Conservation (phyloP, 163 green algal genomes). For the Scenedesmus sp. region DNA sequence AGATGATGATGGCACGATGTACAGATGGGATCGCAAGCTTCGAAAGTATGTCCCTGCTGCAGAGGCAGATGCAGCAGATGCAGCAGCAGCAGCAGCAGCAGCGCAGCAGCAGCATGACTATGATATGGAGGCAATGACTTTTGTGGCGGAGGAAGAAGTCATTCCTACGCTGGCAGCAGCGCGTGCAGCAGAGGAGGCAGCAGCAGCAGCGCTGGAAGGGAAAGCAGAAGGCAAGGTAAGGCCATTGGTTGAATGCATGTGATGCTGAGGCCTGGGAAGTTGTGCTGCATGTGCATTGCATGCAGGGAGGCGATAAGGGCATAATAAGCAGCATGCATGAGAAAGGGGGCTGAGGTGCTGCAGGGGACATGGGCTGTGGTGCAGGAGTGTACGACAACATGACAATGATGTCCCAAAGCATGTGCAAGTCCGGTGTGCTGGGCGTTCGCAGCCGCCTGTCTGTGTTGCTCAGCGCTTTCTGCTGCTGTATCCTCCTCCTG, state of each 20-base stretch:
- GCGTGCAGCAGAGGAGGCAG: constrained; percentile 40
- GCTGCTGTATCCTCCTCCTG: neutral
- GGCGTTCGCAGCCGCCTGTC: neutral
- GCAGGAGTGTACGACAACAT: too few species aligned
- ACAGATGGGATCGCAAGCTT: constrained; percentile 72
- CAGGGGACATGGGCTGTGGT: too few species aligned
- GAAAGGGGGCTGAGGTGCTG: too few species aligned
- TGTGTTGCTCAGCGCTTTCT: neutral
- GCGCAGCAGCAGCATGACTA: constrained; percentile 54
- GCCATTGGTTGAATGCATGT: neutral
- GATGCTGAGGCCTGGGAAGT: neutral
- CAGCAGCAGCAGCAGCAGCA: constrained; percentile 29
- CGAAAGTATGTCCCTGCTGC: constrained; percentile 70
- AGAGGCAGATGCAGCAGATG: constrained; percentile 38
- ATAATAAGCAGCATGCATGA: neutral
- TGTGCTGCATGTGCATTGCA: neutral
- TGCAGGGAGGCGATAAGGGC: neutral
- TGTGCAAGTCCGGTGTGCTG: neutral
- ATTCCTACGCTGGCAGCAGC: constrained; percentile 59
- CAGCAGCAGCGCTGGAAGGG: constrained; percentile 32
- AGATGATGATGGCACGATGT: constrained; percentile 80
- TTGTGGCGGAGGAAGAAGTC: constrained; percentile 61
- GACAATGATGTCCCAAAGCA: too few species aligned
- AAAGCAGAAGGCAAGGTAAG: neutral
- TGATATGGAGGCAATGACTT: constrained; percentile 68